Evolutionary conservation across 1,139 yeast genomes (phyloP), one percentile per base, ranked within the genome.

Genomic region (Wickerhamomyces sp.): DNA sequence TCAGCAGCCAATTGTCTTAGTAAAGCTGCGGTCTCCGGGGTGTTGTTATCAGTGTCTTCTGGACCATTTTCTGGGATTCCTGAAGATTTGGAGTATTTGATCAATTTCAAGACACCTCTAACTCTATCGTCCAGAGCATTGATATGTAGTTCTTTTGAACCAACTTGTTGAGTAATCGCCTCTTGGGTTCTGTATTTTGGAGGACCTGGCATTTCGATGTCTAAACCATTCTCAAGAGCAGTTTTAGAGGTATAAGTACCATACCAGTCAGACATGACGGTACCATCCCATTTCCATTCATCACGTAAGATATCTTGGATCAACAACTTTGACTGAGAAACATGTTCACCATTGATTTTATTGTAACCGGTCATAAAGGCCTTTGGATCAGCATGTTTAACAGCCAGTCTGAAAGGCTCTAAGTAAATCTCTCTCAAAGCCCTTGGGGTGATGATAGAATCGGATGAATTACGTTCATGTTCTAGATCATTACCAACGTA

Each of bases 181-280:
- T 65, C 66, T 26, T 57, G 47, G 34, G 70, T 67, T 63, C 84
- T 67, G 63, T 71, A 71, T 42, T 70, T 60, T 30, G 81, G 62
- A 9, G 80, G 78, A 36, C 85, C 85, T 1, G 85, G 86, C 81
- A 79, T 79, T 58, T 79, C 85, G 51, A 80, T 62, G 56, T 78
- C 81, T 46, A 79, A 62, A n/a, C 84, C 84, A 36, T 78, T 78
- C 45, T 73, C 71, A 46, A 79, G 60, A 23, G 79, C 63, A 34
- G 68, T 71, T 46, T 68, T 70, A 35, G 67, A 66, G 30, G 80
- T 68, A 56, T 75, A 78, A n/a, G 74, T 72, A 44, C 85, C 86
- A 58, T 60, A 76, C 86, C 85, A 80, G 61, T 80, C 86, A 30
- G 80, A 73, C 79, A 80, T 78, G 35, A 73, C 63, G 48, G 74